phyloP scores from a whole-genome alignment of 257 asterid genomes.

The Craterostigma plantagineum region DNA sequence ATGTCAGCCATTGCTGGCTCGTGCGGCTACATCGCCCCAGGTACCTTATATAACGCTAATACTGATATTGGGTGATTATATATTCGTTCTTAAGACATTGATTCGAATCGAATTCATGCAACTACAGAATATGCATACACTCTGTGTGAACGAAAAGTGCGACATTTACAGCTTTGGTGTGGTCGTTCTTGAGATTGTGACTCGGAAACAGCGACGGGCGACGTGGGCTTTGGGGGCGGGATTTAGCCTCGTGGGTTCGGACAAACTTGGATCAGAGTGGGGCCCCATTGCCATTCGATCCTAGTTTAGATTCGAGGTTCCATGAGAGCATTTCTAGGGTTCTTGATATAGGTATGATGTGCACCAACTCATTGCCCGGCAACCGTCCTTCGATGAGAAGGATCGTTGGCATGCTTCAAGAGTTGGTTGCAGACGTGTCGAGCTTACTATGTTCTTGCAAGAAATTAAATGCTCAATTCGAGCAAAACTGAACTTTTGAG shows the following conservation, averaged over 20 bases:
- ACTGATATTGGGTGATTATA: too few species aligned
- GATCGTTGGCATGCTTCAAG: slow-evolving; percentile 50
- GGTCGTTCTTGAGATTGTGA: slow-evolving; percentile 54
- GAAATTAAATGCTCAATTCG: too few species aligned
- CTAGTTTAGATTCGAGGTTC: slow-evolving; percentile 22
- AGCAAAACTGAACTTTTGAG: too few species aligned
- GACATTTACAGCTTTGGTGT: slow-evolving; percentile 71
- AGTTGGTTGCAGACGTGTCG: slow-evolving; percentile 13
- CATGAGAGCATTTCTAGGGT: slow-evolving; percentile 22
- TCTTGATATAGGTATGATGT: slow-evolving; percentile 38
- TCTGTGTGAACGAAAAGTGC: slow-evolving; percentile 58
- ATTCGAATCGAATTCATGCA: too few species aligned
- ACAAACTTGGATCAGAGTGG: slow-evolving; percentile 21
- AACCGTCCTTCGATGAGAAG: slow-evolving; percentile 74
- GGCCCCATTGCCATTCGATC: slow-evolving; percentile 29
- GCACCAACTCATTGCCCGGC: slow-evolving; percentile 33
- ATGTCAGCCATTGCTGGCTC: slow-evolving; percentile 83
- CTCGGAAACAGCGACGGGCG: slow-evolving; percentile 28
- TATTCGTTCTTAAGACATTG: too few species aligned
- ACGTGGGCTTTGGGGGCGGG: slow-evolving; percentile 33
- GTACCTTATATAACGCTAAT: too few species aligned
- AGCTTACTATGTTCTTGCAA: too few species aligned
- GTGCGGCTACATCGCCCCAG: slow-evolving; percentile 90
- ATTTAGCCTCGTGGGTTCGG: slow-evolving; percentile 38
- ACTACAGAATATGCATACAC: slow-evolving; percentile 69